Percentiles rank a stretch among this genome's conserved stretches.
phyloP scores from a whole-genome alignment of 495 filamentous ascomycete genomes.

The Penicillium nucicola region DNA sequence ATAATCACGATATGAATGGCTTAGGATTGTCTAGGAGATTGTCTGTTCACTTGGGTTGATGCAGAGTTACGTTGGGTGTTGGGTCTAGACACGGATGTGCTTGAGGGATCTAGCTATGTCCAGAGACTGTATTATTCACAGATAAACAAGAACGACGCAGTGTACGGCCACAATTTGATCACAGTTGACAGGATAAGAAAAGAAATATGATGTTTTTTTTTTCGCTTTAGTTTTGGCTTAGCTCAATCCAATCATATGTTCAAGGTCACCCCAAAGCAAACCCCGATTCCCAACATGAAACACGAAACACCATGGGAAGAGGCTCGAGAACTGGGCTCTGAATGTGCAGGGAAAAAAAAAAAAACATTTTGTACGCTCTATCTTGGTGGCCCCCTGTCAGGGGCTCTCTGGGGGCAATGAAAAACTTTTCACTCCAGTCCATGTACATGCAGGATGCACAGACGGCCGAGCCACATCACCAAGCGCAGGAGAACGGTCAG shows the following conservation, averaged over 20 bases:
- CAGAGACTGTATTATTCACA: background rate
- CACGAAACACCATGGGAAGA: slow-evolving; percentile 1
- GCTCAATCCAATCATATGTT: slow-evolving; percentile 9
- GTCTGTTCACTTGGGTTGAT: background rate
- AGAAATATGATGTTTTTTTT: slow-evolving; percentile 20
- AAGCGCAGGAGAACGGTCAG: slow-evolving; percentile 8
- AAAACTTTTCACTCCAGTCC: slow-evolving; percentile 11
- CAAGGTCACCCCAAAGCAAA: slow-evolving; percentile 6
- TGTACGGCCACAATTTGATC: slow-evolving; percentile 4
- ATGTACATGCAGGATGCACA: slow-evolving; percentile 18
- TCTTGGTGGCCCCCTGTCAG: slow-evolving; percentile 9
- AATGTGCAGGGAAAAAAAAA: slow-evolving; percentile 1
- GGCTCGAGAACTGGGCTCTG: background rate
- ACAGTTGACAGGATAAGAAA: background rate
- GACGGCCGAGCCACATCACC: slow-evolving; percentile 16
- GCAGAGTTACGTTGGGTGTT: slow-evolving; percentile 4
- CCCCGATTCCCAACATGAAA: slow-evolving; percentile 3
- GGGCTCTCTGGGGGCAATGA: slow-evolving; percentile 10
- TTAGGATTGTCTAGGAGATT: background rate
- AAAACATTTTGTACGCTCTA: slow-evolving; percentile 1
- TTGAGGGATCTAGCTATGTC: background rate
- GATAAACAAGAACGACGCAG: slow-evolving; percentile 3
- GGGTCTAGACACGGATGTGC: background rate
- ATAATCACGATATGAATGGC: slow-evolving; percentile 6
- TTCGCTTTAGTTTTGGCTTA: slow-evolving; percentile 6